Percentiles rank a stretch among this genome's conserved stretches.
Conservation (phyloP, 2,329 filamentous ascomycete species). For the Hypomyces rosellus region DNA sequence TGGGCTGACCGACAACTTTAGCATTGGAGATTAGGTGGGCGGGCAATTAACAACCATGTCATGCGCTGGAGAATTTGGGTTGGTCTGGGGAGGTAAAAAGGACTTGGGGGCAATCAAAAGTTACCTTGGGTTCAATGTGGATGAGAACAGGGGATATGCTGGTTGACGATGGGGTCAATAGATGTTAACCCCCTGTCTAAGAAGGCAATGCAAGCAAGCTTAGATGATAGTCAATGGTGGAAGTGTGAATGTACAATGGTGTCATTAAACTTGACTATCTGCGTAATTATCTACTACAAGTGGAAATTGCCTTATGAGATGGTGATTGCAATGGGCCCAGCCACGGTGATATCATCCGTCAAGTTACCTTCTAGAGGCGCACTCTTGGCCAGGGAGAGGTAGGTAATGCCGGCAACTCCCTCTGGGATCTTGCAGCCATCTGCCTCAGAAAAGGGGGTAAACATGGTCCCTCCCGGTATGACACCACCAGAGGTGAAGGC, state of each 20-base stretch:
- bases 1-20: slow-evolving; percentile 1
- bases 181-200: background rate
- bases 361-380: slow-evolving; percentile 45
- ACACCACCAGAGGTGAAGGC: slow-evolving; percentile 59
- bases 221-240: background rate
- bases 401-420: slow-evolving; percentile 57
- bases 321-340: slow-evolving; percentile 55
- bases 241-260: too few relatives aligned
- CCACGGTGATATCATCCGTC: slow-evolving; percentile 58
- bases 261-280: background rate
- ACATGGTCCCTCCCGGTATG: slow-evolving; percentile 51
- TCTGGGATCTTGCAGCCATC: slow-evolving; percentile 56
- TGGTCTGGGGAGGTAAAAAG: background rate
- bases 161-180: background rate
- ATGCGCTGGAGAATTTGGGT: background rate
- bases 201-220: slow-evolving; percentile 8
- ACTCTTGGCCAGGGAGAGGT: slow-evolving; percentile 57
- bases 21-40: slow-evolving; percentile 2
- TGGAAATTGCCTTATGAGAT: slow-evolving; percentile 20
- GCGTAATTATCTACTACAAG: too few relatives aligned
- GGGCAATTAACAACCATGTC: background rate
- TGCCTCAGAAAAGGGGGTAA: slow-evolving; percentile 47
- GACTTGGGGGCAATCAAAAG: background rate
- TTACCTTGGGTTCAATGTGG: background rate
- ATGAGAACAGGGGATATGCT: background rate